These are phyloP conservation scores for Draba incana DNA, from an alignment of 345 rosid species.

Conservation along the genomic window DNA sequence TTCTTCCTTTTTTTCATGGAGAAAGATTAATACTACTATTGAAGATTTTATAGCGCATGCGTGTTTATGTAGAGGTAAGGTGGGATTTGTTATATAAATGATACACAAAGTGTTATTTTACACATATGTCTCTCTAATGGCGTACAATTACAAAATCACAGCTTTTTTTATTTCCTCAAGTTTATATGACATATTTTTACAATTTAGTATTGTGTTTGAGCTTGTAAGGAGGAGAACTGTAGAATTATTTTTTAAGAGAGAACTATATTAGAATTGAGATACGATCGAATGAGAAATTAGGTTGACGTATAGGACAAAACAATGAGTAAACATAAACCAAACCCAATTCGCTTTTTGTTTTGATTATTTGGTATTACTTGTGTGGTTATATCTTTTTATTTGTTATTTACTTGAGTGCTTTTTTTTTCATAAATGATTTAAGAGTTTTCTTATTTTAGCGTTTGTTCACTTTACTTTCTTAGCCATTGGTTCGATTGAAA, in stretches of 20 bases:
- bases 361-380: slow-evolving; percentile 17
- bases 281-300: slow-evolving; percentile 36
- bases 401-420: not conserved
- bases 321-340: slow-evolving; percentile 43
- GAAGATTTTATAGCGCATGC: slow-evolving; percentile 29
- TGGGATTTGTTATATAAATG: slow-evolving; percentile 44
- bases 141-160: slow-evolving; percentile 66
- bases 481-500: slow-evolving; percentile 4
- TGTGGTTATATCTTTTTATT: not conserved
- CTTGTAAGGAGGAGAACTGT: slow-evolving; percentile 7
- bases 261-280: slow-evolving; percentile 31
- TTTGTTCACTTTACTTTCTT: slow-evolving; percentile 9
- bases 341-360: slow-evolving; percentile 40
- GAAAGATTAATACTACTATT: slow-evolving; percentile 19
- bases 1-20: not conserved
- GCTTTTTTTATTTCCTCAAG: slow-evolving; percentile 36
- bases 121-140: slow-evolving; percentile 72
- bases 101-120: slow-evolving; percentile 52
- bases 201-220: slow-evolving; percentile 18
- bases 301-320: slow-evolving; percentile 44
- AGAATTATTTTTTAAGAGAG: slow-evolving; percentile 11
- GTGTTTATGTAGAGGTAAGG: slow-evolving; percentile 28
- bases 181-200: not conserved
- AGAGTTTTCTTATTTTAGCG: not conserved
- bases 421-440: not conserved